phyloP scores from a whole-genome alignment of 768 basidiomycete species.

The Tephrocybe rancida region DNA sequence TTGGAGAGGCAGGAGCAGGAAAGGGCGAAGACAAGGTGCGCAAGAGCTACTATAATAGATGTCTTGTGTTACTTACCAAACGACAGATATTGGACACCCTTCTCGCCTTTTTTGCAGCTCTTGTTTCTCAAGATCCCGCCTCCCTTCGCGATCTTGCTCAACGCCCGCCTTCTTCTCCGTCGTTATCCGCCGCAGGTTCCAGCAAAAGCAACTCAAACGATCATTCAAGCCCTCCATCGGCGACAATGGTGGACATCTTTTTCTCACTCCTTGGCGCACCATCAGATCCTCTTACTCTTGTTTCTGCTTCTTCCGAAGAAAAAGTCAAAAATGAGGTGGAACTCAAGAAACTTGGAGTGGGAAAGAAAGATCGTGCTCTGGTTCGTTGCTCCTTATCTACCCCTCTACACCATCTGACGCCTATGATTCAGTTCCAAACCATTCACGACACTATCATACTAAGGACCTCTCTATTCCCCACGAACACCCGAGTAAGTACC shows the following conservation, averaged over 20 bases:
- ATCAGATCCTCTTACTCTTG: slow-evolving; percentile 53
- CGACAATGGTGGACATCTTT: slow-evolving; percentile 41
- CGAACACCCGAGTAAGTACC: slow-evolving; percentile 32
- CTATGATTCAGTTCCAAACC: slow-evolving; percentile 30
- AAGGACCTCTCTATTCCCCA: slow-evolving; percentile 38
- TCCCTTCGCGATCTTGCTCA: slow-evolving; percentile 59
- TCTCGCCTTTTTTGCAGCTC: slow-evolving; percentile 59
- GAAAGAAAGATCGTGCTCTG: slow-evolving; percentile 56
- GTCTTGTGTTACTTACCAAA: not conserved
- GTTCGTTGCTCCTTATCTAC: slow-evolving; percentile 39
- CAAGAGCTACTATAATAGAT: not conserved
- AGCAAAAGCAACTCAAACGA: slow-evolving; percentile 12
- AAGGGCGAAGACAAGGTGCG: slow-evolving; percentile 55
- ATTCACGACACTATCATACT: slow-evolving; percentile 36
- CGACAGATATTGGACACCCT: slow-evolving; percentile 65
- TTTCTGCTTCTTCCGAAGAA: slow-evolving; percentile 24
- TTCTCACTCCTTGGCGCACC: slow-evolving; percentile 40
- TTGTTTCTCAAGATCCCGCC: slow-evolving; percentile 61
- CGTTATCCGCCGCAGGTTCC: slow-evolving; percentile 7
- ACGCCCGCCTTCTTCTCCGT: slow-evolving; percentile 20
- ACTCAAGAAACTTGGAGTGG: slow-evolving; percentile 53
- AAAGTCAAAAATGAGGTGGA: slow-evolving; percentile 34
- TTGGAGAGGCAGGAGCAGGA: slow-evolving; percentile 61
- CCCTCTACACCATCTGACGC: not conserved
- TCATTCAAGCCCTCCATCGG: slow-evolving; percentile 2